phyloP scores from a whole-genome alignment of 176 grass and related monocot genomes.

The Carex cristatella region DNA sequence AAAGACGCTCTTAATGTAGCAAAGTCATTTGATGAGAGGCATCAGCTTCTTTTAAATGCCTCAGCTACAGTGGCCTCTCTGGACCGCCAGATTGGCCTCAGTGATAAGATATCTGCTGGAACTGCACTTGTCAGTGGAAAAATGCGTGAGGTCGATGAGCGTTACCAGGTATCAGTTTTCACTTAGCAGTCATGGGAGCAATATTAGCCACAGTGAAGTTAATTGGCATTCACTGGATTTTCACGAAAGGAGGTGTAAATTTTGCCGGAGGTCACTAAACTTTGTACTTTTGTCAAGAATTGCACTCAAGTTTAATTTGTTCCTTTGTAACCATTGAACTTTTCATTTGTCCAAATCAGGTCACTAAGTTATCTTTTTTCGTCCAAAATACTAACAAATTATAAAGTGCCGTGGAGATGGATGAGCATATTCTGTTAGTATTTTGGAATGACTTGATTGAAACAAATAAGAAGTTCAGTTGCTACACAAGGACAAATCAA shows the following conservation, averaged over 20 bases:
- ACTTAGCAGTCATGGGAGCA: neutral
- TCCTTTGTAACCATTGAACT: no score
- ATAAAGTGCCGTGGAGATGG: no score
- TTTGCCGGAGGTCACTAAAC: no score
- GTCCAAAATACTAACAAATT: no score
- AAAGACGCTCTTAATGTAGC: conserved; percentile 73
- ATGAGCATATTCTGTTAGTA: no score
- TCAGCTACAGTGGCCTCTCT: conserved; percentile 64
- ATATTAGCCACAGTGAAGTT: neutral
- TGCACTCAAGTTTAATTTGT: no score
- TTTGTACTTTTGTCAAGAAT: no score
- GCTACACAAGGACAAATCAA: no score
- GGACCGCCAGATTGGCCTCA: conserved; percentile 70
- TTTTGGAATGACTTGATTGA: no score
- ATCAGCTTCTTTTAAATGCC: conserved; percentile 73
- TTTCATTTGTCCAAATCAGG: no score
- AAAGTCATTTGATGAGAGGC: conserved; percentile 69
- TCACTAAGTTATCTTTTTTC: no score
- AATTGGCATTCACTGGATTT: neutral
- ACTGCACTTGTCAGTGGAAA: conserved; percentile 64
- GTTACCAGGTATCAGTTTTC: conserved; percentile 37
- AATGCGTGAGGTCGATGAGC: conserved; percentile 75
- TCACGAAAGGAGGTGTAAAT: neutral
- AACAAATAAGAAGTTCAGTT: no score
- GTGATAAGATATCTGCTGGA: conserved; percentile 70